These are phyloP conservation scores for Didymella pinodella DNA, from an alignment of 2,329 filamentous ascomycete species.

Conservation along the genomic window DNA sequence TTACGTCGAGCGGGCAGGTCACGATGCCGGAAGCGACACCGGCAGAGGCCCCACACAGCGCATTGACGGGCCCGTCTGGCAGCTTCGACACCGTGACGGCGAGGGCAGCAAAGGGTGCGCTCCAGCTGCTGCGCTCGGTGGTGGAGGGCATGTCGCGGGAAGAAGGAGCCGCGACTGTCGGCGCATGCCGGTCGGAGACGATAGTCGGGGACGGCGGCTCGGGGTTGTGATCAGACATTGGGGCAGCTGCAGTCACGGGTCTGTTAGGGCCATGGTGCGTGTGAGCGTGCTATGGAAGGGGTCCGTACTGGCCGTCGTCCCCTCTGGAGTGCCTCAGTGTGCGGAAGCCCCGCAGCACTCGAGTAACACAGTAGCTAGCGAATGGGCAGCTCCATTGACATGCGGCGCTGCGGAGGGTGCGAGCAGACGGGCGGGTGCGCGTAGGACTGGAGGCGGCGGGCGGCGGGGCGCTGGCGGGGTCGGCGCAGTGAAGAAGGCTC, in stretches of 20 bases:
- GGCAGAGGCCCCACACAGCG: conserved; percentile 84
- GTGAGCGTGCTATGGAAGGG: conserved; percentile 1
- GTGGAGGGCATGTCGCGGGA: conserved; percentile 33
- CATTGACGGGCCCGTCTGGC: conserved; percentile 72
- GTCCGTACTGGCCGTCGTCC: conserved; percentile 51
- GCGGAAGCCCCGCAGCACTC: conserved; percentile 55
- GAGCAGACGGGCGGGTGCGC: neutral
- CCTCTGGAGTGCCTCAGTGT: conserved; percentile 50
- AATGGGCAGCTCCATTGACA: conserved; percentile 54
- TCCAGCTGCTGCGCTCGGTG: conserved; percentile 26
- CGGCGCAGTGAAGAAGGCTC: conserved; percentile 11
- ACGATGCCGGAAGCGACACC: conserved; percentile 93
- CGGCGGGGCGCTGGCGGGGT: conserved; percentile 8
- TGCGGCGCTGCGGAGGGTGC: conserved; percentile 22
- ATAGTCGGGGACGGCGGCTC: conserved; percentile 49
- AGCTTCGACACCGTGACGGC: conserved; percentile 56
- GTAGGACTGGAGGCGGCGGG: neutral
- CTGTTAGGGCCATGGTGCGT: conserved; percentile 30
- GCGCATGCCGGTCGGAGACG: conserved; percentile 46
- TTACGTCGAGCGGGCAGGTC: conserved; percentile 96
- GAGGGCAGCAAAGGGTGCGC: conserved; percentile 43
- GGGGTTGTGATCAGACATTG: conserved; percentile 49
- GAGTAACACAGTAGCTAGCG: conserved; percentile 52
- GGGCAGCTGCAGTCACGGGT: conserved; percentile 37
- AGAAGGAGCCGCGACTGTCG: conserved; percentile 24